phyloP scores from a whole-genome alignment of 495 filamentous ascomycete species.

The Evansstolkia leycettana region DNA sequence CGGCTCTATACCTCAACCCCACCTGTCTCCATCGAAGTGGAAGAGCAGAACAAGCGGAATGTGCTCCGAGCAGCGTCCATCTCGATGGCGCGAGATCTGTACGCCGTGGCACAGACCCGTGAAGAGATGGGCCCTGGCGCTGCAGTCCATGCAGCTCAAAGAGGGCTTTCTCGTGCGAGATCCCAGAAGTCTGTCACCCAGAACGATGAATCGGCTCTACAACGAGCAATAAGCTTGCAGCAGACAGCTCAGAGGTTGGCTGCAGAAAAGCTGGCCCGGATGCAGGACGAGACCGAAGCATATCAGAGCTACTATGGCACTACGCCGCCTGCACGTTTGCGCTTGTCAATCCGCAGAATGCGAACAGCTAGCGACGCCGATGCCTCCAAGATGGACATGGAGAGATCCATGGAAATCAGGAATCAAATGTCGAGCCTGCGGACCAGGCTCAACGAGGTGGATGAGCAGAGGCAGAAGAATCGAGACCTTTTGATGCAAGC shows the following conservation, averaged over 20 bases:
- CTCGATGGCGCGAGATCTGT: slow-evolving; percentile 82
- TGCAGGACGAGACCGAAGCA: slow-evolving; percentile 57
- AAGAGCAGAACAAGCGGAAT: slow-evolving; percentile 59
- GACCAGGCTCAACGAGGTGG: slow-evolving; percentile 52
- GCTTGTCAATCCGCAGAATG: slow-evolving; percentile 45
- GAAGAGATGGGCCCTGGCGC: slow-evolving; percentile 11
- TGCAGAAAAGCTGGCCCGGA: slow-evolving; percentile 65
- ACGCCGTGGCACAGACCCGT: slow-evolving; percentile 43
- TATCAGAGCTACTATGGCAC: slow-evolving; percentile 68
- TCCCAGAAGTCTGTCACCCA: slow-evolving; percentile 23
- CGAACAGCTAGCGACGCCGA: slow-evolving; percentile 62
- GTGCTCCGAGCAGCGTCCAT: slow-evolving; percentile 69
- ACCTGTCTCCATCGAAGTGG: slow-evolving; percentile 55
- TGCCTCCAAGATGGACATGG: slow-evolving; percentile 47
- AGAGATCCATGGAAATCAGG: slow-evolving; percentile 59
- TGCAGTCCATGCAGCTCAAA: slow-evolving; percentile 26
- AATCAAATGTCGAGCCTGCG: slow-evolving; percentile 68
- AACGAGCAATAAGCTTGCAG: slow-evolving; percentile 52
- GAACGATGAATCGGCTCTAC: slow-evolving; percentile 17
- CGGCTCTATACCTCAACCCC: slow-evolving; percentile 68
- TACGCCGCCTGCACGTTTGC: slow-evolving; percentile 31
- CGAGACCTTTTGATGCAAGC: slow-evolving; percentile 61
- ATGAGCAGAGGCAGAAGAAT: slow-evolving; percentile 64
- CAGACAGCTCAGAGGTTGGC: slow-evolving; percentile 77
- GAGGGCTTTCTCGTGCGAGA: slow-evolving; percentile 22